Base-by-base conservation (phyloP, 2,329 filamentous ascomycete genomes). In the Microdochium bolleyi region DNA sequence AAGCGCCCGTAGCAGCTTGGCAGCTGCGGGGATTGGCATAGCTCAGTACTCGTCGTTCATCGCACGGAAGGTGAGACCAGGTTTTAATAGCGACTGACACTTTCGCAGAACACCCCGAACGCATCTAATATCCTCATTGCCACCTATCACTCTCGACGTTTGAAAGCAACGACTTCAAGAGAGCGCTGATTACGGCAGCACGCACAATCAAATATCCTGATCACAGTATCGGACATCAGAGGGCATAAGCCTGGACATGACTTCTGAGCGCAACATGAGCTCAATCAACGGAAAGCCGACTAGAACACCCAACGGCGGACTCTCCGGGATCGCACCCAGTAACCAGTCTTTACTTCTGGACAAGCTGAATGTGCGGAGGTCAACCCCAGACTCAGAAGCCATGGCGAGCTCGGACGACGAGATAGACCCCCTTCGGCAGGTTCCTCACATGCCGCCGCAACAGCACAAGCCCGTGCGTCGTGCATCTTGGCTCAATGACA, bases 341-440 rank as follows among this genome's bases (percentile, higher is more conserved):
- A 86, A 76, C 61, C 83, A 87, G 54, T 82, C 83, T 38, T 73
- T 85, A 38, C 72, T 89, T 49, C 76, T 89, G 32, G 89, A 92
- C 50, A 94, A 91, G 67, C 77, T 87, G 50, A 87, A 88, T 62
- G 79, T 85, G 53, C 83, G 92, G 61, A 87, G 88, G 52, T 91
- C 90, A 8, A 96, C 92, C 1, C 92, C 92, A 22, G 94, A 97
- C 66, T 96, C 92, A 3, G 92, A 97, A 67, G 92, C 89, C 51
- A 75, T 97, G 55, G 91, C 88, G 51, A 97, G 92, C 59, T 96
- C 92, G 13, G 94, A 97, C 68, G 94, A 97, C 67, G 94, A 99
- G 69, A 79, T 76, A 53, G 88, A 96, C 55, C 78, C 83, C 64
- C 77, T 80, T 59, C 76, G 76, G 48, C 74, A 81, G 59, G 80